Conservation (phyloP, 805 yeast genomes). For the Cyberlindnera petersonii region DNA sequence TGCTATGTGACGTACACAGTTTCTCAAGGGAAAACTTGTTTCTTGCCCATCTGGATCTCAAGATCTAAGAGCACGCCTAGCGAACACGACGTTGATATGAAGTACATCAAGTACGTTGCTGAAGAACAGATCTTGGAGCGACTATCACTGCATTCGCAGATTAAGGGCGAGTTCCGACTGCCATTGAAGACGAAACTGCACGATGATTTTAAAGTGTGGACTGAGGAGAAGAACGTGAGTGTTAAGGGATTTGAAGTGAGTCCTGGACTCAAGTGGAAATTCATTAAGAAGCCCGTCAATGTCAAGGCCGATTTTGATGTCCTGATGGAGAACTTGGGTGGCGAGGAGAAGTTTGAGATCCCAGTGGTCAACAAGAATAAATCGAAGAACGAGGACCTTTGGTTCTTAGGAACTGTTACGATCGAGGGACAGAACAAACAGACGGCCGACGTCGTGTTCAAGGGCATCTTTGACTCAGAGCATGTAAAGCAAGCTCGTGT, state of each 20-base stretch:
- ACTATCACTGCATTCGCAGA: conserved; percentile 17
- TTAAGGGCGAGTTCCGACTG: conserved; percentile 21
- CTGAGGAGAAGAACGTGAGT: conserved; percentile 19
- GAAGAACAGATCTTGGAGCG: conserved; percentile 26
- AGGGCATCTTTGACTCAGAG: conserved; percentile 26
- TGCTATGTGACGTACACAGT: conserved; percentile 20
- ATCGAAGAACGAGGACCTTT: conserved; percentile 15
- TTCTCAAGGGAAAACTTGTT: conserved; percentile 17
- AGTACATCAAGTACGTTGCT: conserved; percentile 17
- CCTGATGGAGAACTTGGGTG: conserved; percentile 24
- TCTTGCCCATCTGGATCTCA: conserved; percentile 24
- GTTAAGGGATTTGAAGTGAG: conserved; percentile 25
- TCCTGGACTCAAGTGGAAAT: conserved; percentile 18
- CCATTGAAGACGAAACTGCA: conserved; percentile 19
- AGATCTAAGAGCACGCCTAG: conserved; percentile 14
- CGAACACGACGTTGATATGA: conserved; percentile 17
- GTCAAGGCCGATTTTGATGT: conserved; percentile 16
- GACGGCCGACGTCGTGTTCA: conserved; percentile 21
- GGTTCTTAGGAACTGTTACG: conserved; percentile 21
- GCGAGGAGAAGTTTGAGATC: conserved; percentile 20
- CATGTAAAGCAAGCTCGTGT: conserved; percentile 27
- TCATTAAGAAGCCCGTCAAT: conserved; percentile 19
- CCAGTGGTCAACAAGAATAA: conserved; percentile 20
- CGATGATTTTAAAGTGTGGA: conserved; percentile 24
- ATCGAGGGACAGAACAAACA: conserved; percentile 19